These are phyloP conservation scores for Hypoxylon sp. DNA, from an alignment of 2,329 filamentous ascomycete genomes.

Conservation along the genomic window DNA sequence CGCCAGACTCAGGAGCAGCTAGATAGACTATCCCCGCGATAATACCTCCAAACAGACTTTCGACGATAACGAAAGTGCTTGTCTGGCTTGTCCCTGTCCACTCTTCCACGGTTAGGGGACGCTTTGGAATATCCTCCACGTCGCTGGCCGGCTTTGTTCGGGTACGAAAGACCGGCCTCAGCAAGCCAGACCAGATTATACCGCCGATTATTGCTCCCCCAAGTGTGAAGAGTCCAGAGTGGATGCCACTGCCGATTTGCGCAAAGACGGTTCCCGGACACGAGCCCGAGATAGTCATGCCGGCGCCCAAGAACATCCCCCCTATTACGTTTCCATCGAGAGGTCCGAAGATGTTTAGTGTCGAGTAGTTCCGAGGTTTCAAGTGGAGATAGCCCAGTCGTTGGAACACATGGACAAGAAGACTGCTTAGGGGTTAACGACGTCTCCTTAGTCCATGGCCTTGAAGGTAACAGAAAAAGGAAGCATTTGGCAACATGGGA, in stretches of 20 bases:
- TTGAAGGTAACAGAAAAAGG: not conserved
- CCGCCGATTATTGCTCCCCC: constrained; percentile 68
- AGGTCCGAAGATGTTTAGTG: constrained; percentile 63
- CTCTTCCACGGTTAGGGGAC: constrained; percentile 54
- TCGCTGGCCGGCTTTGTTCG: constrained; percentile 47
- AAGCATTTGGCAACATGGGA: not conserved
- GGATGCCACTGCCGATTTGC: constrained; percentile 68
- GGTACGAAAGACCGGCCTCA: constrained; percentile 54
- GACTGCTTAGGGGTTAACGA: constrained; percentile 28
- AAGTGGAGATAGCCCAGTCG: constrained; percentile 58
- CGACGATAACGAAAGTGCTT: constrained; percentile 58
- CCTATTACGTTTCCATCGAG: constrained; percentile 76
- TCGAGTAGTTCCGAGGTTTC: constrained; percentile 63
- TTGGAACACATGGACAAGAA: constrained; percentile 60
- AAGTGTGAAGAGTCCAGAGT: constrained; percentile 64
- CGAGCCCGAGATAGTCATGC: constrained; percentile 74
- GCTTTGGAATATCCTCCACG: constrained; percentile 2
- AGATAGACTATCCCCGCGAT: constrained; percentile 56
- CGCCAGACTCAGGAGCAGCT: constrained; percentile 48
- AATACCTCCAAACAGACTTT: constrained; percentile 56
- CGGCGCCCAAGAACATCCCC: constrained; percentile 71
- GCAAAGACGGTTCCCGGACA: constrained; percentile 75
- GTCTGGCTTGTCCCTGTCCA: constrained; percentile 56
- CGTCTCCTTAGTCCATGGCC: not conserved
- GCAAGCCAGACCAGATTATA: constrained; percentile 61